These are phyloP conservation scores for Piper betle DNA, from an alignment of 164 flowering plant species.

Conservation along the genomic window DNA sequence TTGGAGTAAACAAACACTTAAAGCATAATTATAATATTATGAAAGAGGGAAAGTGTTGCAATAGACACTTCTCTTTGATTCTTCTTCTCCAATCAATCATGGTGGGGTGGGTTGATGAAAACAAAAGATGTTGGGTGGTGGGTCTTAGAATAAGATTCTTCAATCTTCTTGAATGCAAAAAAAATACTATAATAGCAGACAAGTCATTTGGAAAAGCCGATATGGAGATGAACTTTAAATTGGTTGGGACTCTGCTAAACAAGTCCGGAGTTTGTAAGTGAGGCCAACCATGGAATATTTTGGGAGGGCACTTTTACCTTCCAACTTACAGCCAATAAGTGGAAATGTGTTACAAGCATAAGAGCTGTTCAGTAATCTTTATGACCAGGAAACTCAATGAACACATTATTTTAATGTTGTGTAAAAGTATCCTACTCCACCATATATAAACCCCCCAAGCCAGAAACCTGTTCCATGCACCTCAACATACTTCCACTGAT, in stretches of 20 bases:
- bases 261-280: no score
- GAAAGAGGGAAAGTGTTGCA: no score
- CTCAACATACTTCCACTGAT: constrained; percentile 3
- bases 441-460: constrained; percentile 1
- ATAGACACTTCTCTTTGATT: background rate
- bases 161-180: background rate
- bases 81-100: background rate
- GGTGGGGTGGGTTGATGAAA: background rate
- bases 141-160: background rate
- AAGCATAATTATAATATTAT: no score
- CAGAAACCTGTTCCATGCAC: background rate
- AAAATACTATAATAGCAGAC: background rate
- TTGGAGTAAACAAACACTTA: background rate
- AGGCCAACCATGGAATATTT: no score
- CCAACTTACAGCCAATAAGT: background rate
- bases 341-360: background rate
- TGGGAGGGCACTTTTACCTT: background rate
- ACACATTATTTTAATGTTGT: background rate
- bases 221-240: no score
- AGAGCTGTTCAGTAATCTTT: constrained; percentile 1
- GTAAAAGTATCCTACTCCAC: background rate
- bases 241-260: no score
- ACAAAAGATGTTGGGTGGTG: background rate
- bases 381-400: background rate
- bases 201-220: background rate